Base-by-base conservation (phyloP, 805 yeast species). In the Candida orba region DNA sequence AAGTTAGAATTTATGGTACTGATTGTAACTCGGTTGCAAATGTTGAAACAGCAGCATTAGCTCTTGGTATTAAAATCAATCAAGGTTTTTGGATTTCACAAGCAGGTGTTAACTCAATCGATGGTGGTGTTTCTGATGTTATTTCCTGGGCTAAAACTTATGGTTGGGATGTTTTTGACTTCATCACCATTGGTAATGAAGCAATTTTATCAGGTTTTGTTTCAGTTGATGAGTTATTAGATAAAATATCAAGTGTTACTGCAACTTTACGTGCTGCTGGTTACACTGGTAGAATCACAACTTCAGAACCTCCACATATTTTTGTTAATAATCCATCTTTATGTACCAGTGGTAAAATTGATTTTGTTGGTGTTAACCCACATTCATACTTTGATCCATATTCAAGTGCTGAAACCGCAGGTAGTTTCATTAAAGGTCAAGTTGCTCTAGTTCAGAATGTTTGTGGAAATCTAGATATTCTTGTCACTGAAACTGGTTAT, bases 251-350 rank as follows among this genome's bases (percentile, higher is more conserved):
- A 1, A 64, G 76, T 12, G 93, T 87, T 41, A 84, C 80, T 62
- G 32, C 71, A 12, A 64, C 64, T 48, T 73, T 90, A 44, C 58
- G 65, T 44, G 64, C 59, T 40, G 90, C 87, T 24, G 97, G 97
- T 33, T 90, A 79, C 66, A 64, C 69, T 9, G 96, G 96, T 41
- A 57, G 66, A 43, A 72, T 89, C 37, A 81, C 95, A 20, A 89
- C 95, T 17, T 78, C 95, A 44, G 97, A 90, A 63, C 95, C 96
- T 43, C 93, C 96, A n/a, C 83, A 75, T 13, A 65, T 79, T 17
- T 89, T 73, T 63, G 74, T 74, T 58, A 59, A 67, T 40, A 50
- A 84, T 59, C 86, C 95, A 4, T 64, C 62, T 9, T 72, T 90
- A 54, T 90, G 97, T 67, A 72, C 79, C 1, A 76, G 47, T 34